Percentiles rank a stretch among this genome's conserved stretches.
These are phyloP conservation scores for Tolypocladium tropicale DNA, from an alignment of 2,329 filamentous ascomycete species.

Conservation along the genomic window DNA sequence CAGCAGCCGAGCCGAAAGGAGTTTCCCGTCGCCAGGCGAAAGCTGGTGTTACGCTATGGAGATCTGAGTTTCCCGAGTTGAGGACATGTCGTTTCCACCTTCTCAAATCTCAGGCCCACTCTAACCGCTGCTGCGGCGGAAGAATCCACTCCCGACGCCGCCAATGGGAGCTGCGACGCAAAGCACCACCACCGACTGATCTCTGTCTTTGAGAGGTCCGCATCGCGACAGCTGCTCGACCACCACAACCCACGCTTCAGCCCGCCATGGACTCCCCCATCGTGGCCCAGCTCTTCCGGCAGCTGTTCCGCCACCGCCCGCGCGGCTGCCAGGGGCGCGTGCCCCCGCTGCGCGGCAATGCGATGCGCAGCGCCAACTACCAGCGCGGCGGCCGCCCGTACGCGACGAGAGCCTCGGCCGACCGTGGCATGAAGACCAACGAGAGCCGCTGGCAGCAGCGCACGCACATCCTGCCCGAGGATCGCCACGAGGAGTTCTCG, in stretches of 20 bases:
- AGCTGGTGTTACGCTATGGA: too few species aligned
- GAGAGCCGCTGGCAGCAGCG: slow-evolving; percentile 83
- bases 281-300: slow-evolving; percentile 68
- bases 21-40: not conserved
- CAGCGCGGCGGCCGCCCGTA: slow-evolving; percentile 12
- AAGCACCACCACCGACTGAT: not conserved
- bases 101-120: not conserved
- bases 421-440: slow-evolving; percentile 34
- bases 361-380: not conserved
- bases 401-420: slow-evolving; percentile 18
- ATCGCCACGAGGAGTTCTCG: slow-evolving; percentile 72
- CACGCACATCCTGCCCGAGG: slow-evolving; percentile 60
- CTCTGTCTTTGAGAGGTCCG: slow-evolving; percentile 11
- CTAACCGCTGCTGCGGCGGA: not conserved
- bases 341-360: not conserved
- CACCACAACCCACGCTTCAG: not conserved
- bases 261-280: slow-evolving; percentile 71
- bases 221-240: not conserved
- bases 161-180: not conserved
- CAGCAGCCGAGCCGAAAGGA: not conserved
- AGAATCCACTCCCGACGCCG: not conserved
- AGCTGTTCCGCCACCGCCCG: slow-evolving; percentile 62
- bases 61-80: too few species aligned
- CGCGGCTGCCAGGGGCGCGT: slow-evolving; percentile 20
- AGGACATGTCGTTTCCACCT: too few species aligned